Evolutionary conservation across 2,329 filamentous ascomycete genomes (phyloP).

Genomic region (Neofusicoccum sp.): DNA sequence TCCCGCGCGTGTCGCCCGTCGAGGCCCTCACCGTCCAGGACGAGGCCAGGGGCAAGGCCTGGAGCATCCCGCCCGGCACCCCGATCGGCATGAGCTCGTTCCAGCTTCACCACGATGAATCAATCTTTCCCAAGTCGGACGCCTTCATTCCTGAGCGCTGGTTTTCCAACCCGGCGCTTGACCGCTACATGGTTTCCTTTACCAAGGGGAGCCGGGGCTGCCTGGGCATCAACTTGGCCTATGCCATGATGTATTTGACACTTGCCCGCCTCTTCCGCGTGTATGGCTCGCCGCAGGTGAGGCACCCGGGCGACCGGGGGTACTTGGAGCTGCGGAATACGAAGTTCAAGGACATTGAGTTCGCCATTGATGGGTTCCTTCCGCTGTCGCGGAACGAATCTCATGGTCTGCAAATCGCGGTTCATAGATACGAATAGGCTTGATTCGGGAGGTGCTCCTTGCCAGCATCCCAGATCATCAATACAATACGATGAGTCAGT

Average conservation of each 20-base stretch:
- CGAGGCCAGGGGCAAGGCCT: not conserved
- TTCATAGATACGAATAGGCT: no score
- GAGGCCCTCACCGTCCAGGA: slow-evolving; percentile 14
- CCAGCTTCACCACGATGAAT: slow-evolving; percentile 30
- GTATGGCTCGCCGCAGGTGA: slow-evolving; percentile 45
- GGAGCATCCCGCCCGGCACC: slow-evolving; percentile 18
- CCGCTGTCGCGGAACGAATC: no score
- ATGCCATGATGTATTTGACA: not conserved
- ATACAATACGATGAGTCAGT: no score
- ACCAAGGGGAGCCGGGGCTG: slow-evolving; percentile 32
- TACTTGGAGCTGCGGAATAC: not conserved
- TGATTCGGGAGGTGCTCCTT: no score
- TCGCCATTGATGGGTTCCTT: no score
- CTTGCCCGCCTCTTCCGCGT: not conserved
- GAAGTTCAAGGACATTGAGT: no score
- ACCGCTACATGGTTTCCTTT: slow-evolving; percentile 30
- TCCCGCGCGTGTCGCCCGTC: slow-evolving; percentile 19
- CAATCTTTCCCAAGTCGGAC: slow-evolving; percentile 32
- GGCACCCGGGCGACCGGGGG: slow-evolving; percentile 45
- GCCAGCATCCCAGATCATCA: no score
- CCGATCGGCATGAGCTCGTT: slow-evolving; percentile 13
- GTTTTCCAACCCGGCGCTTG: slow-evolving; percentile 26
- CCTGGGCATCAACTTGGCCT: slow-evolving; percentile 30
- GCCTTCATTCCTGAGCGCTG: slow-evolving; percentile 33
- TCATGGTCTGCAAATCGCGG: no score